Conservation (phyloP, 2,329 filamentous ascomycete species). For the Exophiala spinifera region DNA sequence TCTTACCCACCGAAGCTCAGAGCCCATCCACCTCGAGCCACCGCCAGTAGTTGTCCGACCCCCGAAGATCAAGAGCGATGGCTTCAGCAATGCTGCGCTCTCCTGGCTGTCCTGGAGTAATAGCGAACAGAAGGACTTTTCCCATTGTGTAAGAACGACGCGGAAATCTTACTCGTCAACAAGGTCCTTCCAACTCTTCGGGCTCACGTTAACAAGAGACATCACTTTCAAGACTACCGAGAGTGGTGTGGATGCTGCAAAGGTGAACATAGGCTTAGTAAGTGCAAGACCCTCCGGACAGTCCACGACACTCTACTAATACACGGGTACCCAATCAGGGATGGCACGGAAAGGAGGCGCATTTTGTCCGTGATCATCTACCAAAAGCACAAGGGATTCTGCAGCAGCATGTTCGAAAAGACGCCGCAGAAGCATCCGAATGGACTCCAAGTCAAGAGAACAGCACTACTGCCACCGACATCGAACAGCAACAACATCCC, state of each 20-base stretch:
- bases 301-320: neutral
- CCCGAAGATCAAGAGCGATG: conserved; percentile 10
- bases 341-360: conserved; percentile 11
- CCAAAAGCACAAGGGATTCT: conserved; percentile 7
- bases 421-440: neutral
- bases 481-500: neutral
- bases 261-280: conserved; percentile 5
- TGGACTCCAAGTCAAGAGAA: conserved; percentile 1
- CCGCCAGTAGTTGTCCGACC: conserved; percentile 14
- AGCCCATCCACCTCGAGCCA: conserved; percentile 9
- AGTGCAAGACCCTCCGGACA: neutral
- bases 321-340: neutral
- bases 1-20: neutral
- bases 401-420: neutral
- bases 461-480: conserved; percentile 4
- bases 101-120: conserved; percentile 10
- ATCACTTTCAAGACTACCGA: conserved; percentile 9
- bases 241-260: conserved; percentile 6
- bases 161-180: conserved; percentile 7
- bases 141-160: conserved; percentile 11
- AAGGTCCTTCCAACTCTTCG: conserved; percentile 9
- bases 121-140: conserved; percentile 14
- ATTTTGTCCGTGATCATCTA: conserved; percentile 5
- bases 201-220: conserved; percentile 3
- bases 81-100: conserved; percentile 9